Evolutionary conservation across 192 early-diverging fungal genomes (phyloP).

Genomic region (Coemansia sp.): DNA sequence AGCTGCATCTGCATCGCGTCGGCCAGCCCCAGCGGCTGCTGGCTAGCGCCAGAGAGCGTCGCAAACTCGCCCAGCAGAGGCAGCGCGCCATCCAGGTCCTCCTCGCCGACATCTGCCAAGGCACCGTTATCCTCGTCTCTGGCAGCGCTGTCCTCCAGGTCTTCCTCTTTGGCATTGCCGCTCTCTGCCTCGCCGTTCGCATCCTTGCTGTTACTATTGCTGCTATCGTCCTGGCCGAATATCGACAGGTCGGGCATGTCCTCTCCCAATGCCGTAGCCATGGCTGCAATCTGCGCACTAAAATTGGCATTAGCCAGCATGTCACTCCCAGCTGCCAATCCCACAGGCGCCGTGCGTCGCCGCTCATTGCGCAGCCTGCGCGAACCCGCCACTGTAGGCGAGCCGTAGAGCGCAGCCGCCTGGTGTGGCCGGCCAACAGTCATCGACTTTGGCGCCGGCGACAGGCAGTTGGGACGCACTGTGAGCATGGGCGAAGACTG

Average conservation of each 20-base stretch:
- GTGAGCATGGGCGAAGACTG: neutral
- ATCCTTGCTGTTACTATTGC: neutral
- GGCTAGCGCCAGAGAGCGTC: constrained; percentile 26
- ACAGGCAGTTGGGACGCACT: neutral
- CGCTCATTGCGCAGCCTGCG: constrained; percentile 10
- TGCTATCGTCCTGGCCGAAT: neutral
- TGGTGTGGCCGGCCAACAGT: no score
- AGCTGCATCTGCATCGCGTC: constrained; percentile 19
- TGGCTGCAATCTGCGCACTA: constrained; percentile 22
- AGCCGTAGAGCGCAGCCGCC: neutral
- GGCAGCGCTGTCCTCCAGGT: no score
- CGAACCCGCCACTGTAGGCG: neutral
- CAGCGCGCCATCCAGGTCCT: constrained; percentile 3
- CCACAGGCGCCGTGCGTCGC: constrained; percentile 17
- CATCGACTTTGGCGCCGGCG: constrained; percentile 11
- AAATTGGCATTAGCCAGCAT: constrained; percentile 1
- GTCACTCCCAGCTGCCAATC: neutral
- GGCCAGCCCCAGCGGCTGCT: constrained; percentile 28
- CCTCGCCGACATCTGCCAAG: no score
- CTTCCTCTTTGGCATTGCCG: neutral
- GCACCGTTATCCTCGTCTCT: no score
- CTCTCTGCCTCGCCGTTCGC: neutral
- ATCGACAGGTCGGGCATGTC: constrained; percentile 22
- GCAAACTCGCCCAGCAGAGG: constrained; percentile 7
- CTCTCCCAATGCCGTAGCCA: constrained; percentile 44